Evolutionary conservation across 1,284 basidiomycete species (phyloP), one percentile per base, ranked within the genome.

Genomic region (Salmacisia buchloeana): DNA sequence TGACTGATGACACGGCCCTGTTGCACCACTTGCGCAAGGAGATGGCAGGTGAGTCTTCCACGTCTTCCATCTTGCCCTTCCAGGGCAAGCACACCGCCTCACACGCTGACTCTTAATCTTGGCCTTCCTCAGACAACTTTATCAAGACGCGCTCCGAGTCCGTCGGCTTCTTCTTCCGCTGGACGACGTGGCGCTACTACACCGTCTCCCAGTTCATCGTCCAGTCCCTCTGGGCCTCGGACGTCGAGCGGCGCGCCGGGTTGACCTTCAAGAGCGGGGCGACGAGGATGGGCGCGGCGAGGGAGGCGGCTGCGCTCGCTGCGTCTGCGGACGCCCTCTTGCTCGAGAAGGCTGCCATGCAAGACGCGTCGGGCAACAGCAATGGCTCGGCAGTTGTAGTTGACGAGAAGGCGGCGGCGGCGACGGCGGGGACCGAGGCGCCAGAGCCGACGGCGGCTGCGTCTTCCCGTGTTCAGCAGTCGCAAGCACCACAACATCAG

Each of bases 1-100:
- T 98, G 68, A 94, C 92, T 3, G 94, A 98, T 73, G 82, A 82
- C 64, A 92, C 92, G 4, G 85, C 85, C 72, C 85, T 84, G 2
- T 92, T 90, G 86, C 82, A 93, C 35, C 84, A 87, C 58, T 77
- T 94, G 68, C 86, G 92, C 52, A 81, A 83, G 25, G 85, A 86
- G 43, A 82, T 94, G 60, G 81, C 83, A 73, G 82, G 89, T 90
- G 70, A 65, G 85, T 81, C 39, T 38, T 21, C 23, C 23, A 12
- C 10, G 13, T 12, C 18, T 38, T 9, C 18, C 36, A 38, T 38
- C 10, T 18, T 29, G 21, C 15, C 18, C 38, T 29, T 46, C 49
- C 18, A 18, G 9, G 10, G 9, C 9, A 18, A 18, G 9, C 18
- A 10, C 57, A 35, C 27, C 27, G 6, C 36, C 60, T 63, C 45